Percentiles rank a stretch among this genome's conserved stretches.
These are phyloP conservation scores for Staphylotrichum longicolle DNA, from an alignment of 495 filamentous ascomycete species.

Conservation along the genomic window DNA sequence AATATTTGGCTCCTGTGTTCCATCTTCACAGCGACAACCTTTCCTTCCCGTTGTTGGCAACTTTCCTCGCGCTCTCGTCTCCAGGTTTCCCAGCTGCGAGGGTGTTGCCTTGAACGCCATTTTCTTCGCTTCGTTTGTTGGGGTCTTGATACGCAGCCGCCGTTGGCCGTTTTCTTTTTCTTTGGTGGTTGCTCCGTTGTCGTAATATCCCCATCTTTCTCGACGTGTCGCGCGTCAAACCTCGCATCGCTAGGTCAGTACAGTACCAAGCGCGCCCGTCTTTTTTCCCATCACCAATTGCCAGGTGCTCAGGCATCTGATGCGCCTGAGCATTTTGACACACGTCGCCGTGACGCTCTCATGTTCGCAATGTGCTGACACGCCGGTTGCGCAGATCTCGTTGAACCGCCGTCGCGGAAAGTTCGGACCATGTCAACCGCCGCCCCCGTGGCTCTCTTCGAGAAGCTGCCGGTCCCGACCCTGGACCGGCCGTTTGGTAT, in stretches of 20 bases:
- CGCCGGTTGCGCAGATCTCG: neutral
- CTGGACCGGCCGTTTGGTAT: constrained; percentile 92
- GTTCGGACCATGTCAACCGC: constrained; percentile 42
- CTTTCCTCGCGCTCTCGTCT: constrained; percentile 13
- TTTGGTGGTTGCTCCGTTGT: constrained; percentile 6
- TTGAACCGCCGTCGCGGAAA: constrained; percentile 9
- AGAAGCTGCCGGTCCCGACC: constrained; percentile 68
- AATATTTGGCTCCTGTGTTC: constrained; percentile 23
- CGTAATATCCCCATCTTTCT: neutral
- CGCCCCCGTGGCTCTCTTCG: constrained; percentile 54
- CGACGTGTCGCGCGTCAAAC: constrained; percentile 16
- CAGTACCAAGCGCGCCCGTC: too few species aligned
- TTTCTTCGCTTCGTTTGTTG: constrained; percentile 11
- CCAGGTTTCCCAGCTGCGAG: constrained; percentile 13
- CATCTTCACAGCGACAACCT: constrained; percentile 5
- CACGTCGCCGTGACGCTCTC: neutral
- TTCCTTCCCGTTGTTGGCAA: neutral
- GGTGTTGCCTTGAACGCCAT: constrained; percentile 11
- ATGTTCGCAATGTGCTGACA: constrained; percentile 16
- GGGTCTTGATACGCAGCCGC: constrained; percentile 7
- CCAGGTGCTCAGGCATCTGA: neutral
- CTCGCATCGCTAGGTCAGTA: constrained; percentile 6
- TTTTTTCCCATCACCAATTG: neutral
- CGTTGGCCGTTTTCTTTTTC: constrained; percentile 1
- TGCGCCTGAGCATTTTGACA: too few species aligned